phyloP scores from a whole-genome alignment of 371 early-diverging fungal species.

The Conidiobolus incongruus region DNA sequence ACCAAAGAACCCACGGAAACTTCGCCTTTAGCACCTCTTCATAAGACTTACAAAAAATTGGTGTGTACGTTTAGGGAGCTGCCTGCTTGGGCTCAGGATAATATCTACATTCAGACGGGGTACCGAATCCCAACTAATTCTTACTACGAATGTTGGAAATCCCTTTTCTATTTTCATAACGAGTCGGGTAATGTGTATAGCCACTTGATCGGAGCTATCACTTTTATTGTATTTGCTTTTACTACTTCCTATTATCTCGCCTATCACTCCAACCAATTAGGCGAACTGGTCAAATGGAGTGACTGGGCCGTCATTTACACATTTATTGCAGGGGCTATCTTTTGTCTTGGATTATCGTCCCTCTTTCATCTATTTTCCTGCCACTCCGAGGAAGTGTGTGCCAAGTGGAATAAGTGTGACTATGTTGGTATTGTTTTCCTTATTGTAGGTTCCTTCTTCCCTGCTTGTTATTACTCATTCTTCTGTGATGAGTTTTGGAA shows the following conservation, averaged over 20 bases:
- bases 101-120: background rate
- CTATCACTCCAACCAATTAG: conserved; percentile 6
- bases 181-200: background rate
- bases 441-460: conserved; percentile 60
- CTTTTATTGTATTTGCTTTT: background rate
- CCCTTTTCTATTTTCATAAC: background rate
- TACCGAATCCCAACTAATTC: background rate
- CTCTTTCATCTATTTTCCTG: conserved; percentile 69
- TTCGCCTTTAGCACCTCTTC: too few species aligned
- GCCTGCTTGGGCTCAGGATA: conserved; percentile 11
- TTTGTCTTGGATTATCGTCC: conserved; percentile 58
- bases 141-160: background rate
- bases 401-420: conserved; percentile 63
- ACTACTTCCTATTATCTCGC: conserved; percentile 1
- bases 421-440: conserved; percentile 79
- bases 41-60: background rate
- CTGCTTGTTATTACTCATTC: conserved; percentile 55
- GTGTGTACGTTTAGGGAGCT: conserved; percentile 23
- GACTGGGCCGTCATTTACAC: conserved; percentile 39
- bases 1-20: too few species aligned
- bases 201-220: background rate
- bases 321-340: conserved; percentile 42
- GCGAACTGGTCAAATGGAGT: conserved; percentile 16
- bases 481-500: conserved; percentile 34
- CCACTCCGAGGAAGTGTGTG: conserved; percentile 49